phyloP scores from a whole-genome alignment of 2,329 filamentous ascomycete species.

The Periconia sp. region DNA sequence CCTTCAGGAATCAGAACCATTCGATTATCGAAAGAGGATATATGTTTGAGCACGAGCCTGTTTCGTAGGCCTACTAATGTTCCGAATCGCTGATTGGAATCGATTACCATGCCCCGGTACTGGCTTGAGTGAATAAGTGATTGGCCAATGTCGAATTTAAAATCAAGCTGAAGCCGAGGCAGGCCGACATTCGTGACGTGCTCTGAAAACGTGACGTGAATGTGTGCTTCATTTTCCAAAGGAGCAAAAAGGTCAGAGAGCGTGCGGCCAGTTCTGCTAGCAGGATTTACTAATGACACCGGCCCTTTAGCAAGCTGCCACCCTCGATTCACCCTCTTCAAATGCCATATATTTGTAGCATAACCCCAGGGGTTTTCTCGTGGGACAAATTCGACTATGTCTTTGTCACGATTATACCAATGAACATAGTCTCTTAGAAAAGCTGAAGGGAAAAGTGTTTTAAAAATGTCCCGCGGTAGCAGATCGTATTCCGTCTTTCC shows the following conservation, averaged over 20 bases:
- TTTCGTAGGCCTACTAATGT: slow-evolving; percentile 28
- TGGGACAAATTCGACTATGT: slow-evolving; percentile 9
- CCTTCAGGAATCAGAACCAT: slow-evolving; percentile 42
- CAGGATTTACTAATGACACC: slow-evolving; percentile 7
- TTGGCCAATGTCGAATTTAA: slow-evolving; percentile 7
- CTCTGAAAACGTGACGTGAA: slow-evolving; percentile 18
- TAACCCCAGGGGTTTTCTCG: slow-evolving; percentile 13
- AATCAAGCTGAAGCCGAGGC: slow-evolving; percentile 16
- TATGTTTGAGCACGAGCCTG: slow-evolving; percentile 22
- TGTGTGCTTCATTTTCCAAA: slow-evolving; percentile 16
- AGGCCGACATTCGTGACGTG: slow-evolving; percentile 11
- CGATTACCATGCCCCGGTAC: slow-evolving; percentile 29
- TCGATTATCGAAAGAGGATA: slow-evolving; percentile 21
- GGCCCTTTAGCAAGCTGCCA: slow-evolving; percentile 18
- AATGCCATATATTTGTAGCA: slow-evolving; percentile 11
- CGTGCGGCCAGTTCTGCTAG: slow-evolving; percentile 9
- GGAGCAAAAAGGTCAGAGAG: slow-evolving; percentile 17
- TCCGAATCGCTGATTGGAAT: slow-evolving; percentile 23
- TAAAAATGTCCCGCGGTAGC: slow-evolving; percentile 37
- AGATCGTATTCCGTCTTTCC: slow-evolving; percentile 25
- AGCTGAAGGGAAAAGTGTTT: slow-evolving; percentile 30
- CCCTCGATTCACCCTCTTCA: slow-evolving; percentile 7
- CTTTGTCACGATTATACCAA: slow-evolving; percentile 22
- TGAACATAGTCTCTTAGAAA: slow-evolving; percentile 28
- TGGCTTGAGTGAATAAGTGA: slow-evolving; percentile 24